A percentile compares a stretch with the other conserved stretches of the same genome.
Conservation (phyloP, 345 rosid species). For the Corymbia maculata region DNA sequence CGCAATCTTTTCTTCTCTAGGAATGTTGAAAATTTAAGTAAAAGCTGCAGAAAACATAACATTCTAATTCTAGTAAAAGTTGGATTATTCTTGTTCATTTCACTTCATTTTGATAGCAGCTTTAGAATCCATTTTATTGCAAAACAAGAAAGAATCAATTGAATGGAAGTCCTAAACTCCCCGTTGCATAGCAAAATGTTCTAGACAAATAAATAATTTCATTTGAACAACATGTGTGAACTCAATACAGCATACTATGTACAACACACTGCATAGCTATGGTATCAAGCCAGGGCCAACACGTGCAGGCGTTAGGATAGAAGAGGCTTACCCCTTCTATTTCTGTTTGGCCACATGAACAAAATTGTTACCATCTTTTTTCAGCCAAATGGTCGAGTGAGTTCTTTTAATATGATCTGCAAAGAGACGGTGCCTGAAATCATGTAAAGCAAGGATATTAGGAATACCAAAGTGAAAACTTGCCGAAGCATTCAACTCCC, state of each 20-base stretch:
- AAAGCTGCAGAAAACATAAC: not conserved
- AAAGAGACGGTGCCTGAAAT: slow-evolving; percentile 62
- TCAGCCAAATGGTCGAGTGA: slow-evolving; percentile 67
- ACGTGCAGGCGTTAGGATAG: not conserved
- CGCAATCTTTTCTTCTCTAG: not conserved
- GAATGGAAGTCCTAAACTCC: not conserved
- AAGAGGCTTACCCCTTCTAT: not conserved
- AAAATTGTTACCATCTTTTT: slow-evolving; percentile 35
- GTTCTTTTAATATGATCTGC: slow-evolving; percentile 58
- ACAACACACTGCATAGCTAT: not conserved
- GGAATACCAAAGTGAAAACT: not conserved
- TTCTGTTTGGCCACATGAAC: slow-evolving; percentile 23
- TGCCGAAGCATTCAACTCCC: not conserved
- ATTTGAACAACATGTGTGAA: not conserved
- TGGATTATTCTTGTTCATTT: not conserved
- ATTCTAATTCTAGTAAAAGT: not conserved
- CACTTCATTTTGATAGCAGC: not conserved
- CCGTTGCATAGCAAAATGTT: not conserved
- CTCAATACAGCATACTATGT: not conserved
- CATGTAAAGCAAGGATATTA: not conserved
- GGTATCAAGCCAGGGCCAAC: not conserved
- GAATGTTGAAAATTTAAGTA: not conserved
- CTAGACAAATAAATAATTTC: not conserved
- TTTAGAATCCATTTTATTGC: not conserved
- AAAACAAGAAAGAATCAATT: not conserved